A percentile compares a stretch with the other conserved stretches of the same genome.
Conservation (phyloP, 306 rosid species). For the Trifolium repens region DNA sequence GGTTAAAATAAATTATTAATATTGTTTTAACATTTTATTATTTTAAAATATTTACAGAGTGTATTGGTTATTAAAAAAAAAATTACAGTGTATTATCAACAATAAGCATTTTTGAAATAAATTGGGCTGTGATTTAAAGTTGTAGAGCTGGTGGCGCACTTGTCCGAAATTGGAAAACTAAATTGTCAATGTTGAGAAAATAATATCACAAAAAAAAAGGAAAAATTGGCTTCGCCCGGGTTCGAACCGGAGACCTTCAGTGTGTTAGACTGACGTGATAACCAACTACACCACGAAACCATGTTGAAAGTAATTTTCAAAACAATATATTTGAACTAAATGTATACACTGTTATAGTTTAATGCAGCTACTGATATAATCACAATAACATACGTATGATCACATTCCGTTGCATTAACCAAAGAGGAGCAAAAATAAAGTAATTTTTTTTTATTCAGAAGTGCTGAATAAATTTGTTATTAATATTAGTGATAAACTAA, state of each 20-base stretch:
- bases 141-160: no score
- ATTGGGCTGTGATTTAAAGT: no score
- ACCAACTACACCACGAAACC: constrained; percentile 80
- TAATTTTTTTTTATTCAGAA: background rate
- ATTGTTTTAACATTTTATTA: no score
- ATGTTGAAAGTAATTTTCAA: no score
- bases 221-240: constrained; percentile 55
- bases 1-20: no score
- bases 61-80: no score
- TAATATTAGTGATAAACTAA: background rate
- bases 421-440: background rate
- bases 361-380: background rate
- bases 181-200: no score
- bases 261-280: constrained; percentile 99
- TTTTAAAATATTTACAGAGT: no score
- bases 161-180: no score
- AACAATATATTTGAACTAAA: no score
- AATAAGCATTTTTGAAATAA: background rate
- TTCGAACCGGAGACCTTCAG: constrained; percentile 86
- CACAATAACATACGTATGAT: background rate
- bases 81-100: background rate
- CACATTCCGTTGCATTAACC: background rate
- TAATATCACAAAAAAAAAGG: no score
- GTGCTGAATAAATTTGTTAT: background rate
- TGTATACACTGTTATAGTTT: no score